Percentiles rank a stretch among this genome's conserved stretches.
Conservation (phyloP, 768 basidiomycete species). For the Boletus subcaerulescens region DNA sequence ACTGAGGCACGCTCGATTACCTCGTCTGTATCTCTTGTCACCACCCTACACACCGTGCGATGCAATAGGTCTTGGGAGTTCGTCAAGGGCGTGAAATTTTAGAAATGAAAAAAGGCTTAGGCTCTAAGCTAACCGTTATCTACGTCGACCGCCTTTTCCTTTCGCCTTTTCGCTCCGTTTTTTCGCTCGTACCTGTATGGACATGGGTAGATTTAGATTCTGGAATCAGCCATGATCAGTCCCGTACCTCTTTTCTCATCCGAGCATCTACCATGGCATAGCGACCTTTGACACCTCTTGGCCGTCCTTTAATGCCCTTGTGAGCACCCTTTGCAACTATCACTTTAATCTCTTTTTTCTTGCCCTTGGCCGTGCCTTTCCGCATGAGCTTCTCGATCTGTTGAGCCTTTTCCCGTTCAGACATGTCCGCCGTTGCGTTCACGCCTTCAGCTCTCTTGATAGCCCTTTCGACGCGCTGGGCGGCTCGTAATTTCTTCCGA, state of each 20-base stretch:
- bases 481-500: constrained; percentile 89
- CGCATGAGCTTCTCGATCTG: constrained; percentile 92
- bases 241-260: constrained; percentile 84
- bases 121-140: constrained; percentile 16
- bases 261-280: constrained; percentile 93
- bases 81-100: no score
- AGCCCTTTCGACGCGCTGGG: constrained; percentile 82
- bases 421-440: constrained; percentile 81
- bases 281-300: constrained; percentile 93
- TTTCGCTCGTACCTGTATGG: constrained; percentile 68
- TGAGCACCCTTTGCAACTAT: constrained; percentile 91
- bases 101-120: no score
- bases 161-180: constrained; percentile 76
- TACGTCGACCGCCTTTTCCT: constrained; percentile 48
- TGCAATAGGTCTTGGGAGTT: background rate
- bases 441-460: constrained; percentile 96
- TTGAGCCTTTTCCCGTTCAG: constrained; percentile 92
- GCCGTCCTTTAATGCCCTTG: constrained; percentile 87
- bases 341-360: constrained; percentile 76
- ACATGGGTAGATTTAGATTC: background rate
- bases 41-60: background rate
- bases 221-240: background rate
- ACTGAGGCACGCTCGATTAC: no score
- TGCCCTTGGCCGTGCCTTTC: constrained; percentile 68
- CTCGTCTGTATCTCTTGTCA: no score